phyloP scores from a whole-genome alignment of 352 stramenopile genomes.

The Phytopythium oedochilum region DNA sequence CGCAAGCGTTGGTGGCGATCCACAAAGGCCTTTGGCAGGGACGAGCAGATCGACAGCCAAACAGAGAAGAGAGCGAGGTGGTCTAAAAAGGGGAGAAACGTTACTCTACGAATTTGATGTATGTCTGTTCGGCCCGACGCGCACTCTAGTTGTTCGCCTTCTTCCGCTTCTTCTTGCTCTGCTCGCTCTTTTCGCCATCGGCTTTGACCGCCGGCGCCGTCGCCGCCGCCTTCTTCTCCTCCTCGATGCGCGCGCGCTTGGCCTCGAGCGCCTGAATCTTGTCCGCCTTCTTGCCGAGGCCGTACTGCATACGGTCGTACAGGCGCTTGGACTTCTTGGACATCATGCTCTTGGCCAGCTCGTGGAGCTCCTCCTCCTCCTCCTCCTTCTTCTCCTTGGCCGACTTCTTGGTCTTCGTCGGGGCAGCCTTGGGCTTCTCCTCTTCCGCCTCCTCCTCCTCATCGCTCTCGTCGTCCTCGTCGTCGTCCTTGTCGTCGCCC shows the following conservation, averaged over 20 bases:
- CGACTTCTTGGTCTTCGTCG: slow-evolving; percentile 46
- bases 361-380: slow-evolving; percentile 73
- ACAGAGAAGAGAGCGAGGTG: not conserved
- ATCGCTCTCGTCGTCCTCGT: slow-evolving; percentile 33
- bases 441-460: slow-evolving; percentile 16
- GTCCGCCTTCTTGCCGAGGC: slow-evolving; percentile 83
- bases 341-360: slow-evolving; percentile 91
- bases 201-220: slow-evolving; percentile 9
- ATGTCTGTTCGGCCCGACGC: not conserved
- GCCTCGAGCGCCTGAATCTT: slow-evolving; percentile 82
- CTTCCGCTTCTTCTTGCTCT: slow-evolving; percentile 31
- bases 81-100: slow-evolving; percentile 2
- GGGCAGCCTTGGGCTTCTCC: slow-evolving; percentile 18
- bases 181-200: slow-evolving; percentile 5
- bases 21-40: no score
- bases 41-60: not conserved
- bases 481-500: slow-evolving; percentile 36
- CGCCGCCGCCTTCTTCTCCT: slow-evolving; percentile 45
- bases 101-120: slow-evolving; percentile 4
- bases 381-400: slow-evolving; percentile 78
- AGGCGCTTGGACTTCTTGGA: slow-evolving; percentile 90
- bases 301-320: slow-evolving; percentile 91
- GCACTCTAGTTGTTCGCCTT: slow-evolving; percentile 10
- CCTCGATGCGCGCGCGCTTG: slow-evolving; percentile 68
- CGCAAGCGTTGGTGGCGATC: no score